Evolutionary conservation across 169 alveolate species (phyloP), one percentile per base, ranked within the genome.

Genomic region (Eimeria praecox): DNA sequence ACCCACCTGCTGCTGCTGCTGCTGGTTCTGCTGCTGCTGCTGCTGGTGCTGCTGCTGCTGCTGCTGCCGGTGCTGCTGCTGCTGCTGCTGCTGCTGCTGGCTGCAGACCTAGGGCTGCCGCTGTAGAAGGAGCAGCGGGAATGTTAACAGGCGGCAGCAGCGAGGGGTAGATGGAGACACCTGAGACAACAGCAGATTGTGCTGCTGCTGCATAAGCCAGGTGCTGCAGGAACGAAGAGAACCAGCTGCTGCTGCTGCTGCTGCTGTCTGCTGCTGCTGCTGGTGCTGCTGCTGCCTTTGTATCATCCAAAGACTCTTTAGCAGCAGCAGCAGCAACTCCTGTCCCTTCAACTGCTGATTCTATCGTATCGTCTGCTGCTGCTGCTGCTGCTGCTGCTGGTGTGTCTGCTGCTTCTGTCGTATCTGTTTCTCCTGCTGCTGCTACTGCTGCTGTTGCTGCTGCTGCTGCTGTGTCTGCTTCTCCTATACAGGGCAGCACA

Each of bases 211-310:
- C 77, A 66, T 66, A 66, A 4, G 77, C 77, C 8, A 66, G 77
- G 16, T 66, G 77, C 77, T 66, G 42, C 77, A 66, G 8, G 77
- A 66, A 66, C 10, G 77, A 66, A 66, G 77, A 66, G 18, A 66
- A 66, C 77, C 77, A 66, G 77, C 77, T 66, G 77, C 77, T 30
- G 77, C 6, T 66, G 42, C 77, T 20, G 77, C 77, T 66, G 77
- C 77, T 66, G 30, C 77, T 66, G 77, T 20, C 77, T 66, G 30
- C 77, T 66, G 77, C 77, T 66, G 77, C 77, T 66, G 42, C 77
- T 66, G 77, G 5, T 27, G 77, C 77, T 66, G 77, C 77, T 27
- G 77, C 77, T 66, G 77, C 18, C 38, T 24, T 20, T 66, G 77
- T 20, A 8, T 66, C 77, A 24, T 66, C 18, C 42, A 66, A 27